Base-by-base conservation (phyloP, 108 stramenopile species). In the Fragilaria radians region DNA sequence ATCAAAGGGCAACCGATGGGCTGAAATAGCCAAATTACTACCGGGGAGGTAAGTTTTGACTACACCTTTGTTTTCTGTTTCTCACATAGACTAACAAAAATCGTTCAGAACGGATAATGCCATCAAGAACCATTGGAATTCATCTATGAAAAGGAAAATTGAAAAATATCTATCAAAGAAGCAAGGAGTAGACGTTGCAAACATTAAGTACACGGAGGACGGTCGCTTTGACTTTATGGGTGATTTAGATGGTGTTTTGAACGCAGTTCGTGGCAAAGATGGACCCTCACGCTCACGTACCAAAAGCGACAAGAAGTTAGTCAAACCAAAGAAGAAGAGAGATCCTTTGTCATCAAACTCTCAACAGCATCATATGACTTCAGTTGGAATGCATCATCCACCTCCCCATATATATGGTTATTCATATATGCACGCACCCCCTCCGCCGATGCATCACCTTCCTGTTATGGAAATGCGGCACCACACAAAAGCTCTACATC, bases 111-210 rank as follows among this genome's bases (percentile, higher is more conserved):
- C 98, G 4, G 97, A 99, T 72, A 99, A 97, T 73, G 90, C 96
- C 31, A 97, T 99, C 63, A 99, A 95, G 71, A 95, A 95, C 67
- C 94, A 93, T 62, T 97, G 94, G 94, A 97, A 97, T 70, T 93
- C 93, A 2, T 85, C 83, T 11, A 94, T 95, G 93, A 88, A 87
- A 64, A 78, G 86, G 26, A 91, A 89, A 63, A 78, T 91, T 52
- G 89, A 91, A 72, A 87, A 82, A 48, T 88, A 84, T 58, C 67
- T 91, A 23, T 60, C 47, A n/a, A 58, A 67, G 36, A 84, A 81
- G 56, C 68, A 76, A 58, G 78, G 73, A 3, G 63, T 70, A 21
- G 72, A 82, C 32, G 70, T 76, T 48, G 27, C 57, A 18, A 65
- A 69, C 52, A 67, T 81, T 23, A 52, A 66, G 3, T 73, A 70